phyloP scores from a whole-genome alignment of 176 grass and related monocot genomes.

The Miscanthus lutarioriparius region DNA sequence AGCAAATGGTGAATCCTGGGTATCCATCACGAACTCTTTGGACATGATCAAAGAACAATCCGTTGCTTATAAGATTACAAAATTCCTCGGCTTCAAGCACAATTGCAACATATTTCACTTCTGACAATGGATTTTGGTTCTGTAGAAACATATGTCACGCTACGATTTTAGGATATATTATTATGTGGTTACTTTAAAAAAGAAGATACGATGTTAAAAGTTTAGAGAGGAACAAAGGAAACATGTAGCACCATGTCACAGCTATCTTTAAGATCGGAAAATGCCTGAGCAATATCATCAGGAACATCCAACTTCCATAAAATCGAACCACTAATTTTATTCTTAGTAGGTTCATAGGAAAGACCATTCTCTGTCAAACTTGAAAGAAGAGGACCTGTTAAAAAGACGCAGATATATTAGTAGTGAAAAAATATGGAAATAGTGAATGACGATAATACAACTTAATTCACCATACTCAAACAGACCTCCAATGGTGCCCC shows the following conservation, averaged over 20 bases:
- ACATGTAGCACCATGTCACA: neutral
- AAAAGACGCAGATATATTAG: neutral
- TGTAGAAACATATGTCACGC: constrained; percentile 35
- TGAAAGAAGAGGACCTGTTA: constrained; percentile 56
- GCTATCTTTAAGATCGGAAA: neutral
- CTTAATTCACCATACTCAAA: neutral
- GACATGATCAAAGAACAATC: constrained; percentile 49
- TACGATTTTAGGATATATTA: constrained; percentile 1
- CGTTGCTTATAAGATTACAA: constrained; percentile 57
- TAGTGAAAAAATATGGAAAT: neutral
- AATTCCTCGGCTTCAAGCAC: constrained; percentile 89
- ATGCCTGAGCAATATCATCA: constrained; percentile 48
- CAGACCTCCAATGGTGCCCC: constrained; percentile 70
- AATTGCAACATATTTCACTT: constrained; percentile 70
- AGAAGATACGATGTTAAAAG: neutral
- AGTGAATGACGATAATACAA: neutral
- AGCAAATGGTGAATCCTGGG: constrained; percentile 72
- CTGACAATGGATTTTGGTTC: constrained; percentile 33
- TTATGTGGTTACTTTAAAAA: neutral
- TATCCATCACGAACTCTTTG: constrained; percentile 45
- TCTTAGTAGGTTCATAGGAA: constrained; percentile 40
- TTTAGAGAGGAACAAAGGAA: neutral
- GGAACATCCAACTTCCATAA: constrained; percentile 79
- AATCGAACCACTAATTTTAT: constrained; percentile 63
- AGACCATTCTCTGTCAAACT: constrained; percentile 60